Base-by-base conservation (phyloP, 495 filamentous ascomycete genomes). In the Paragyromitra xinjiangensis region DNA sequence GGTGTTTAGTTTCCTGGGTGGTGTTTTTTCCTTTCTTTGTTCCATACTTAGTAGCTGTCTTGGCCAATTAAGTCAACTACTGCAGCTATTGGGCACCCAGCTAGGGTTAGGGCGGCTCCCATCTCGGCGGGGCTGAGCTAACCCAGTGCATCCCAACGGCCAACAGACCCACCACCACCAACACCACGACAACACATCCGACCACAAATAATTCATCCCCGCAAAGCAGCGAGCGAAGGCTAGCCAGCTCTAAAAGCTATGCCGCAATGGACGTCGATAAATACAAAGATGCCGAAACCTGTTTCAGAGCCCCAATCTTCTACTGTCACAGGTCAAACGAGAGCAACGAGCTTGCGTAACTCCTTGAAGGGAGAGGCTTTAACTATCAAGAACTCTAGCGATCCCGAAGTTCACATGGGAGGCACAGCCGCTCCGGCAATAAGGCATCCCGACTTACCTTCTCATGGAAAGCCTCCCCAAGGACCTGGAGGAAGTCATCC, bases 71-170 rank as follows among this genome's bases (percentile, higher is more conserved):
- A 65, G 39, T 34, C 7, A 14, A 19, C 14, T 40, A 39, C 34
- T 37, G 37, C 34, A 39, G 6, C 19, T 26, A 66, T 66, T 59
- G 65, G 51, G 39, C 6, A 22, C 37, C 14, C 8, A 6, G 22
- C 19, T 65, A 77, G 74, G 74, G 74, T 39, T 73, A 77, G 74
- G 74, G 74, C 34, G 64, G 42, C 34, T 55, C 24, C 22, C 24
- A 56, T 53, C 58, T 34, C 66, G 22, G 69, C 53, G 69, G 74
- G 74, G 74, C 51, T 73, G 69, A 61, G 74, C 44, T 53, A n/a
- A 44, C 22, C 34, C 45, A 59, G 42, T 44, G 22, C 67, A 71
- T 55, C 26, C 65, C 58, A 64, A 16, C 16, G 29, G 37, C 65
- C 71, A 34, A 55, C 58, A 39, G 53, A 12, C 53, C 34, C 69